Evolutionary conservation across 2,329 filamentous ascomycete genomes (phyloP), one percentile per base, ranked within the genome.

Genomic region (Ophiostoma himal-ulmi): DNA sequence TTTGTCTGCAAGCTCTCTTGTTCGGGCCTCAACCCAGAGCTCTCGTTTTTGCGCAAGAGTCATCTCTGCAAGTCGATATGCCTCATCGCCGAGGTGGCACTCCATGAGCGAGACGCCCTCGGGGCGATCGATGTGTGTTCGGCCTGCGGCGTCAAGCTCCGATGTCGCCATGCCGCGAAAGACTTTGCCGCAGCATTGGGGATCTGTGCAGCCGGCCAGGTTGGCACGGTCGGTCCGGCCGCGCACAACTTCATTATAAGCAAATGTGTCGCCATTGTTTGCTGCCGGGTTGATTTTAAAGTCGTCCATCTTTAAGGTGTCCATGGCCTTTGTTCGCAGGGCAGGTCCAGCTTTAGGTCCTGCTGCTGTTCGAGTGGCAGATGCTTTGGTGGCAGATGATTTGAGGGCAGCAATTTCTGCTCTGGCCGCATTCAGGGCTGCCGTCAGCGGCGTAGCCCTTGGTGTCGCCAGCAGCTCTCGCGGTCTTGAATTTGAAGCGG

Each of bases 281-380:
- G 83, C 85, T 5, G 82, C 81, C 0, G 92, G 89, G 73, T 97
- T 96, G 75, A 95, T 83, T 77, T 90, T 94, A 82, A 97, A 97
- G 78, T 96, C 90, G 14, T 87, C 85, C 0, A 90, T 81, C 17
- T 81, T 81, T 14, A 96, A 83, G 44, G 84, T 81, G 0, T 83
- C 79, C 3, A 88, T 73, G 0, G 88, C 85, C 68, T 84, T 86
- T 11, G 82, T 78, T 67, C 92, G 87, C 20, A 91, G 82, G 1
- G 82, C 34, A 6, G 54, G 22, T 1, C 41, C 36, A 22, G 39
- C 11, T 36, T 70, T 72, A 20, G 44, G 44, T 20, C 54, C 30
- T 30, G 37, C 37, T 39, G 17, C 44, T 48, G 41, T 17, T 44
- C 20, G 20, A 14, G 14, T 6, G 41, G 37, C 37, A 39, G 37